Base-by-base conservation (phyloP, 306 rosid genomes). In the Senna siamea region DNA sequence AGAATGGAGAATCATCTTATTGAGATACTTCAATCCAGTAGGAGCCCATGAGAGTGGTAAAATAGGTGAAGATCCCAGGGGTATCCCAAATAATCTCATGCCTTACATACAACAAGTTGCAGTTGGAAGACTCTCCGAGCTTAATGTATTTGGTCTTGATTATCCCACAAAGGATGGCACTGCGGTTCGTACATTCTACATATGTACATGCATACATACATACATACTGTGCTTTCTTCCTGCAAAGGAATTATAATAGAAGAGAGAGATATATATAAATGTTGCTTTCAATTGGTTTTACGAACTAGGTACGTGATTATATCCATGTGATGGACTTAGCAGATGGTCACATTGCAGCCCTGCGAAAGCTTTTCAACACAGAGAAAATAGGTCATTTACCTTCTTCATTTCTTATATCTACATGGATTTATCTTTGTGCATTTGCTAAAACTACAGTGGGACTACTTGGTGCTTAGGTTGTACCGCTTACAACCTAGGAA, bases 321-420 rank as follows among this genome's bases (percentile, higher is more conserved):
- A 94, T 94, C 79, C 98, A 94, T 85, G 98, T 94, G 26, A 94
- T 94, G 97, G 97, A 94, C 89, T 83, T 91, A 17, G 98, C 98
- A 22, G 97, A 94, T 73, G 98, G 98, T 30, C 97, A 94, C 82
- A 91, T 91, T 62, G 95, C 97, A 62, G 98, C 98, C 53, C 75
- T 94, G 73, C 63, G 74, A 79, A 89, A 91, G 91, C 96, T 94
- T 76, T 89, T 91, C 67, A 48, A 85, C 2, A 3, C 91, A 0
- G 87, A 88, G 17, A 67, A 87, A 56, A 89, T 89, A 66, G 98
- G 97, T 91, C 50, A 66, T 19, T 50, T 43, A 6, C 58, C 54
- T 57, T 48, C 69, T 4, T 37, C 40, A 37, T 59, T 59, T 32
- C 44, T 41, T 13, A 52, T 32, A 38, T 62, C 50, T 37, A 28